Conservation (phyloP, 306 rosid species). For the Cotoneaster glaucophyllus region DNA sequence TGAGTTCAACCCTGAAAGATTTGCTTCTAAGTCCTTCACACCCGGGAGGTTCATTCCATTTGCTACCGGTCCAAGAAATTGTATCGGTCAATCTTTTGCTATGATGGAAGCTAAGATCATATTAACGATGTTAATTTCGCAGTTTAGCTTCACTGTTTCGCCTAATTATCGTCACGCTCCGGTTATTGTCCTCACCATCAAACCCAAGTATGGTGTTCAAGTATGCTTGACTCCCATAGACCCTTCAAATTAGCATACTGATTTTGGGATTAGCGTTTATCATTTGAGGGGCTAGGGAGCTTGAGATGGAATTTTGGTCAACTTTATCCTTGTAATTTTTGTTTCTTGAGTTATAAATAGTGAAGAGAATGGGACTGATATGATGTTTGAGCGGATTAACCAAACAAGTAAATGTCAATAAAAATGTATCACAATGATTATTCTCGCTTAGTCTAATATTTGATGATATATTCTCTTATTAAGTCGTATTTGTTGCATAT, state of each 20-base stretch:
- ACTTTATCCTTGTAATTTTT: constrained; percentile 5
- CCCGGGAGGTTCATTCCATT: constrained; percentile 83
- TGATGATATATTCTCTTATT: background rate
- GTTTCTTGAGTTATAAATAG: constrained; percentile 6
- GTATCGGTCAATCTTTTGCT: constrained; percentile 87
- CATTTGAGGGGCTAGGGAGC: background rate
- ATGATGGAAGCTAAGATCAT: constrained; percentile 93
- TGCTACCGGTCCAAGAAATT: constrained; percentile 81
- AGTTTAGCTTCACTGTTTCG: constrained; percentile 60
- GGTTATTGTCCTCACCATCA: constrained; percentile 73
- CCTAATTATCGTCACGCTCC: constrained; percentile 85
- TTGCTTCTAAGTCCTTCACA: constrained; percentile 56
- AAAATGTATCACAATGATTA: constrained; percentile 16
- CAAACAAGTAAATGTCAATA: constrained; percentile 6
- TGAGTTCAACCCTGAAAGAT: constrained; percentile 83
- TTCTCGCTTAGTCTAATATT: background rate
- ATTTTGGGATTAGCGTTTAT: background rate
- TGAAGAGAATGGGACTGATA: constrained; percentile 26
- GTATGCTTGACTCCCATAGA: constrained; percentile 65
- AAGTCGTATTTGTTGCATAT: background rate
- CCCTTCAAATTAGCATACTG: background rate
- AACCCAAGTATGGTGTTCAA: constrained; percentile 92
- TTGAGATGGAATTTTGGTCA: constrained; percentile 7
- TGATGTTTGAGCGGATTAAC: constrained; percentile 23
- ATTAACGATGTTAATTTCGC: constrained; percentile 69